Evolutionary conservation across 2,329 filamentous ascomycete species (phyloP), one percentile per base, ranked within the genome.

Genomic region (Colletotrichum sp.): DNA sequence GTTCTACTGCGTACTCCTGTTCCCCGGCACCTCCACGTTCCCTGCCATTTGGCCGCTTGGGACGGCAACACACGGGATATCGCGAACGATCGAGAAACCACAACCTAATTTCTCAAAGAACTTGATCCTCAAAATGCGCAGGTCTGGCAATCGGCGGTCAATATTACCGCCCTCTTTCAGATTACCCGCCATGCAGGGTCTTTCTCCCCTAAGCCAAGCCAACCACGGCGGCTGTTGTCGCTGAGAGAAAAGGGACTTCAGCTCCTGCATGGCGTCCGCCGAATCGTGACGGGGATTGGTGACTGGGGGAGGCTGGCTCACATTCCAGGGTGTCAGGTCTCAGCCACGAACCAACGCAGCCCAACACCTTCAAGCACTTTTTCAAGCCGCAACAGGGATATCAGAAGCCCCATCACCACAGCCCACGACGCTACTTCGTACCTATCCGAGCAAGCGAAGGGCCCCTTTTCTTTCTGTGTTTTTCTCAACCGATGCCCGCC

Each of bases 371-470:
- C 24, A 63, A 55, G 28, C 55, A 71, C 26, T 66, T 65, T 34
- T 63, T 43, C 34, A 61, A 72, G 73, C 70, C 73, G 73, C 73
- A 73, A 39, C 73, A 73, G 61, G 72, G 73, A 52, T 72, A 16
- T 34, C 15, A 61, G n/a, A 8, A 15, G 21, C 16, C n/a, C 67
- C 57, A 57, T 59, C 55, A 63, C 15, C 34, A 61, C 72, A 72
- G 72, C 63, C 68, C 63, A 59, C 68, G 64, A 68, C 52, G 70
- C 61, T 55, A 59, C 59, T 24, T 21, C 21, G 24, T 48, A 48
- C 43, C 43, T 48, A 48, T 21, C 59, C 57, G 24, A 60, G 52
- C 34, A 57, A 61, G 18, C 34, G 15, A 63, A 16, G 21, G n/a
- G 61, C 13, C 21, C 18, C 32, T 32, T 71, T 71, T 57, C 36